Evolutionary conservation across 495 filamentous ascomycete genomes (phyloP), one percentile per base, ranked within the genome.

Genomic region (Trichocladium uniseriatum): DNA sequence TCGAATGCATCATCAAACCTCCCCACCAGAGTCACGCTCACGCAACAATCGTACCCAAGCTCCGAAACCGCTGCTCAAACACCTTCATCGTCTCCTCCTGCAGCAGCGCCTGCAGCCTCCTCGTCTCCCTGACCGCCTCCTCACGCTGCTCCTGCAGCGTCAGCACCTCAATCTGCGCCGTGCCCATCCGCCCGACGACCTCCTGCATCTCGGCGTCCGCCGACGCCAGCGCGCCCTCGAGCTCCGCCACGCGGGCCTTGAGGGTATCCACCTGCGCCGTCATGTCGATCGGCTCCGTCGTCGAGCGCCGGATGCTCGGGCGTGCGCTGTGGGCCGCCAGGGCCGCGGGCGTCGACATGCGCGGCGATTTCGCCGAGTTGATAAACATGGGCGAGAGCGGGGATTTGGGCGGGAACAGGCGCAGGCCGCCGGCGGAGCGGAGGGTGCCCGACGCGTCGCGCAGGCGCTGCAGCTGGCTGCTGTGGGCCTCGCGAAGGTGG

Each of bases 141-240:
- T 98, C 92, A 60, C 89, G 80, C 69, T 94, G 85, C 68, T 85
- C 85, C 67, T 96, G 90, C 44, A 98, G 74, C 59, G 89, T 81
- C 61, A 89, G 80, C 32, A 98, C 92, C 67, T 95, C 89, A 48
- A 95, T 89, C 71, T 97, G 92, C 7, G 91, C 89, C 50, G 79
- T 74, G 68, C 89, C 95, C 89, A 98, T 95, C 46, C 85, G 76
- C 46, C 83, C 74, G 14, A 98, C 86, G 2, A 96, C 91, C 65
- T 92, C 85, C 61, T 91, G 80, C 92, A 98, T 96, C 73, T 96
- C 91, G 48, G 73, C 70, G 57, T 97, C 92, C 16, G 92, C 87
- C 51, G 92, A 79, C 20, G 74, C 69, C 16, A 97, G 73, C 10
- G 89, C 84, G 47, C 76, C 79, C 67, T 98, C 92, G 11, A 98